Base-by-base conservation (phyloP, 2,329 filamentous ascomycete species). In the Dactylonectria macrodidyma region DNA sequence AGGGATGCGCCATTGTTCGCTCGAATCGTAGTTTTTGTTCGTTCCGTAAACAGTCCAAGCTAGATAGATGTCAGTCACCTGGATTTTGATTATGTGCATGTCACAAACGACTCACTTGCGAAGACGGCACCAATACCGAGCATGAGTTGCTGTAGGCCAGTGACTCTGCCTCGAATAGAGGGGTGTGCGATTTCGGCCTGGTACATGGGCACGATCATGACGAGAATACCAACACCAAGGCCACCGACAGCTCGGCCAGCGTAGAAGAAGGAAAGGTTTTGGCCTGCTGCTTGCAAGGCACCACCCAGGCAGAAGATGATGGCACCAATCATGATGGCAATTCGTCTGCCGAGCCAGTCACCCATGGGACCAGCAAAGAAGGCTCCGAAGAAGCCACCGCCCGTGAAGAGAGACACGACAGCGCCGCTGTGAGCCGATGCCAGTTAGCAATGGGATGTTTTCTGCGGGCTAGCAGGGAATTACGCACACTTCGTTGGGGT, bases 161-260 rank as follows among this genome's bases (percentile, higher is more conserved):
- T 94, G 30, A 95, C 87, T 66, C 89, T 85, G 24, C 92, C 93
- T 78, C 93, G 89, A 74, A 95, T 95, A 62, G 86, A 87, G 4
- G 93, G 93, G 78, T 95, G 93, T 3, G 91, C 89, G 46, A 95
- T 85, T 75, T 95, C 93, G 26, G 91, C 92, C 78, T 95, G 92
- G 76, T 94, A 95, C 0, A 95, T 81, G 2, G 92, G 79, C 62
- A 81, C 77, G 2, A 73, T 73, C 72, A 73, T 73, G 57, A 70
- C 69, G 19, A 74, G 51, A 14, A 70, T 67, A 1, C 70, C 71
- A 8, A 73, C 68, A 22, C 83, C 91, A 11, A 92, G 78, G 60
- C 92, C 92, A 38, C 91, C 91, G 59, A 95, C 83, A 71, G 88
- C 87, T 51, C 93, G 87, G 14, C 93, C 93, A 55, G 89, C 86